Conservation (phyloP, 2,329 filamentous ascomycete species). For the Cercospora nicotianae region DNA sequence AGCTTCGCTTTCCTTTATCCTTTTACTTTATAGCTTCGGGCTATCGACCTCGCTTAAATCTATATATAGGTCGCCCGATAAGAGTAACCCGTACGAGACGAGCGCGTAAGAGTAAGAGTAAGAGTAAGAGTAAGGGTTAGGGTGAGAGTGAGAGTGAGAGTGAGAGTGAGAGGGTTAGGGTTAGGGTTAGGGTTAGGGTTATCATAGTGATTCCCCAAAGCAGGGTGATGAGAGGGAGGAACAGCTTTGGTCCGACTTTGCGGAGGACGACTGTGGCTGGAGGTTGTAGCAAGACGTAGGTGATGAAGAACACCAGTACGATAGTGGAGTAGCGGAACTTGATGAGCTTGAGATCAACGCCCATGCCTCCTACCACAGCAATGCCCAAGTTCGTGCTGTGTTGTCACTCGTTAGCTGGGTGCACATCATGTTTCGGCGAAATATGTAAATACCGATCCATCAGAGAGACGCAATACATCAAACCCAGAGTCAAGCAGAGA, state of each 20-base stretch:
- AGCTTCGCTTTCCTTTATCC: too few relatives aligned
- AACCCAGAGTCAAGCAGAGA: slow-evolving; percentile 50
- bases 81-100: too few relatives aligned
- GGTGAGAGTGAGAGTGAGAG: too few relatives aligned
- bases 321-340: slow-evolving; percentile 44
- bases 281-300: slow-evolving; percentile 70
- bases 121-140: too few relatives aligned
- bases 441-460: slow-evolving; percentile 37
- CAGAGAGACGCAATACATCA: slow-evolving; percentile 40
- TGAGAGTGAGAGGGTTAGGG: too few relatives aligned
- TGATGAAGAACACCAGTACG: slow-evolving; percentile 71
- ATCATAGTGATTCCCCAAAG: slow-evolving; percentile 64
- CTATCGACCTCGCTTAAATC: too few relatives aligned
- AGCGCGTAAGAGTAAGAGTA: too few relatives aligned
- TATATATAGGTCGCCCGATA: too few relatives aligned
- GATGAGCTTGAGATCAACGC: slow-evolving; percentile 36
- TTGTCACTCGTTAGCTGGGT: neutral
- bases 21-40: too few relatives aligned
- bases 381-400: slow-evolving; percentile 37
- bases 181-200: too few relatives aligned
- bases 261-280: slow-evolving; percentile 69
- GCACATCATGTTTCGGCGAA: too few relatives aligned
- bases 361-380: slow-evolving; percentile 40
- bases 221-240: slow-evolving; percentile 44
- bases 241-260: slow-evolving; percentile 55